Percentiles rank a stretch among this genome's conserved stretches.
Evolutionary conservation across 768 basidiomycete genomes (phyloP).

Genomic region (Suillus occidentalis): DNA sequence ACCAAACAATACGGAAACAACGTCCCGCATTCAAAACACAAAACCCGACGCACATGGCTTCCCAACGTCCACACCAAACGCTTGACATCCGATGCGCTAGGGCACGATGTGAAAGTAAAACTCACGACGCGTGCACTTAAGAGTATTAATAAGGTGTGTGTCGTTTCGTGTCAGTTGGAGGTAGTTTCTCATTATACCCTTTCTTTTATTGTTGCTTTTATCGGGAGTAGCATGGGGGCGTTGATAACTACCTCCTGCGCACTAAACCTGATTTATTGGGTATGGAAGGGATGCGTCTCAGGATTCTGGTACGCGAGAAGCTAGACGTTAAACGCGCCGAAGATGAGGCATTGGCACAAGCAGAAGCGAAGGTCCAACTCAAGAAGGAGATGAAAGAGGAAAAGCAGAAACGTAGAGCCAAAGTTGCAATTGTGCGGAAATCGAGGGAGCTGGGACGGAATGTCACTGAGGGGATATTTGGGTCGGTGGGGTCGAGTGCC

Average conservation of each 20-base stretch:
- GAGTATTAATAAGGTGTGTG: constrained; percentile 77
- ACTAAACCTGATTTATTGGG: constrained; percentile 41
- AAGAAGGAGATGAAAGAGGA: constrained; percentile 4
- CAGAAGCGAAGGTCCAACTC: constrained; percentile 5
- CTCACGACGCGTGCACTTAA: constrained; percentile 74
- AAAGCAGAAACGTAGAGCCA: neutral
- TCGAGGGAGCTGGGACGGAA: neutral
- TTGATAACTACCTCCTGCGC: constrained; percentile 66
- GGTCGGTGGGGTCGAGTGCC: neutral
- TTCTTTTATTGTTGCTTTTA: too few relatives aligned
- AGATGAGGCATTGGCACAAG: constrained; percentile 8
- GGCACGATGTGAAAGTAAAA: constrained; percentile 59
- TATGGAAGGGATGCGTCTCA: constrained; percentile 45
- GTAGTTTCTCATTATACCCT: neutral
- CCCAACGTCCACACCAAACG: constrained; percentile 85
- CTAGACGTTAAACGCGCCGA: constrained; percentile 19
- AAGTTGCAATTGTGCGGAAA: neutral
- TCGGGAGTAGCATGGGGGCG: constrained; percentile 54
- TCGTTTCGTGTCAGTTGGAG: neutral
- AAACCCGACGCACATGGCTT: constrained; percentile 85
- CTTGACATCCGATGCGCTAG: constrained; percentile 65
- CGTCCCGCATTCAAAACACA: constrained; percentile 85
- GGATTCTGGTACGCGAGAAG: constrained; percentile 39
- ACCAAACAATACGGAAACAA: constrained; percentile 83
- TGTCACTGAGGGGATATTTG: constrained; percentile 3